These are phyloP conservation scores for Saccharomycopsis babjevae DNA, from an alignment of 805 yeast genomes.

Conservation along the genomic window DNA sequence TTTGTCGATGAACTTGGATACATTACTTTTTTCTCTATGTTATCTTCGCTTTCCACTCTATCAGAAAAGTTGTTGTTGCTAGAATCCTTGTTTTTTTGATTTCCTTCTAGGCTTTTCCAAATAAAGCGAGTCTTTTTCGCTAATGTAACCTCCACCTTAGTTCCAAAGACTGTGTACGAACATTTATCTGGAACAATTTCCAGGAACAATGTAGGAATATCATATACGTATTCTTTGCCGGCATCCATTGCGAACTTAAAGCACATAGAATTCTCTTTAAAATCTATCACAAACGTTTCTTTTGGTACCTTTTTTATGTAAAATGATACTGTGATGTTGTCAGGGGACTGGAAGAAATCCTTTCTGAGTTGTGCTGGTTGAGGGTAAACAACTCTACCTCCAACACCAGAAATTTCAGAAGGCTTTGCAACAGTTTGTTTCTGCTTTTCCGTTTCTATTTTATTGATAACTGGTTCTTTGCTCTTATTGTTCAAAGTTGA, in stretches of 20 bases:
- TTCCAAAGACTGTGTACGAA: conserved; percentile 43
- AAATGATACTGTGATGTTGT: conserved; percentile 51
- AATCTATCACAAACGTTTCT: conserved; percentile 34
- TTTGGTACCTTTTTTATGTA: conserved; percentile 58
- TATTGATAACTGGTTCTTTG: not conserved
- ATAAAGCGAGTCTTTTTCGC: conserved; percentile 34
- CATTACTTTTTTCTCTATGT: conserved; percentile 17
- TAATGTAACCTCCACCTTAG: conserved; percentile 67
- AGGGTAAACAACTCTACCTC: conserved; percentile 7
- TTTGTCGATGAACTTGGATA: conserved; percentile 62
- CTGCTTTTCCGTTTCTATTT: not conserved
- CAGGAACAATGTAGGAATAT: conserved; percentile 42
- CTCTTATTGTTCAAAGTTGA: not conserved
- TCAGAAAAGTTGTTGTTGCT: conserved; percentile 12
- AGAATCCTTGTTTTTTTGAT: not conserved
- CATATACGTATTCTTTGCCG: conserved; percentile 48
- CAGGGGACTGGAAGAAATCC: conserved; percentile 69
- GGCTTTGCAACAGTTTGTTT: not conserved
- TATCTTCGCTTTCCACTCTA: conserved; percentile 21
- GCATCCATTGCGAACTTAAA: conserved; percentile 39
- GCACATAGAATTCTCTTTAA: conserved; percentile 28
- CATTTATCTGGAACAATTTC: conserved; percentile 39
- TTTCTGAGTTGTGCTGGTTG: conserved; percentile 29
- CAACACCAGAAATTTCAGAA: not conserved
- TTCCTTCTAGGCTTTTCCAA: conserved; percentile 43